These are phyloP conservation scores for Monsonia emarginata DNA, from an alignment of 441 rosid genomes.

Conservation along the genomic window DNA sequence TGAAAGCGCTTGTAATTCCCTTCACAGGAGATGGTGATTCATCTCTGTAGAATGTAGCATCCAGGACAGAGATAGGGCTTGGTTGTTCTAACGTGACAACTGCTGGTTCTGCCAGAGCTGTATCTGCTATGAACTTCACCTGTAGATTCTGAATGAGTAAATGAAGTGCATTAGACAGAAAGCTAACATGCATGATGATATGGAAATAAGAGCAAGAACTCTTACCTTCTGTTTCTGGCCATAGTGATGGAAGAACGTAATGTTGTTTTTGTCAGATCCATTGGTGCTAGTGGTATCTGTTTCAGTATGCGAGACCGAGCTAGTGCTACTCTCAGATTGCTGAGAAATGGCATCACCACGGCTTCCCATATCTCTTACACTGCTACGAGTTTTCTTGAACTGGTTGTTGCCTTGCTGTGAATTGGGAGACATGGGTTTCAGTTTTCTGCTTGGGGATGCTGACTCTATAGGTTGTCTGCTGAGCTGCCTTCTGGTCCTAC, in stretches of 20 bases:
- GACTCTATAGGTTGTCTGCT: slow-evolving; percentile 39
- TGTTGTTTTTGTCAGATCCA: slow-evolving; percentile 29
- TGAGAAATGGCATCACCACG: slow-evolving; percentile 33
- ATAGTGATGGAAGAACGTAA: slow-evolving; percentile 26
- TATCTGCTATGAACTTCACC: slow-evolving; percentile 29
- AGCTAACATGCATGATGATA: slow-evolving; percentile 11
- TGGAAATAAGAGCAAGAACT: slow-evolving; percentile 14
- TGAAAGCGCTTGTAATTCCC: slow-evolving; percentile 49
- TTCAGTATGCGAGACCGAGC: slow-evolving; percentile 45
- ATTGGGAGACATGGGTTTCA: slow-evolving; percentile 27
- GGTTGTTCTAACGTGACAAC: slow-evolving; percentile 62
- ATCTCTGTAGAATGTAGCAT: slow-evolving; percentile 58
- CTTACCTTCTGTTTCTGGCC: slow-evolving; percentile 37
- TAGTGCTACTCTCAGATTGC: slow-evolving; percentile 49
- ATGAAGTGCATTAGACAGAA: slow-evolving; percentile 18
- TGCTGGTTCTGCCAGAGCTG: slow-evolving; percentile 26
- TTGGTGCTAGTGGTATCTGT: slow-evolving; percentile 55
- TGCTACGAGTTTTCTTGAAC: slow-evolving; percentile 38
- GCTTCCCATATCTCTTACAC: slow-evolving; percentile 37
- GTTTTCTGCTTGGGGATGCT: slow-evolving; percentile 34
- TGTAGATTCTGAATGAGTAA: slow-evolving; percentile 39
- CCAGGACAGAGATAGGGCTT: slow-evolving; percentile 90
- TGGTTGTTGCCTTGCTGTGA: slow-evolving; percentile 39
- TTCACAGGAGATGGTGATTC: slow-evolving; percentile 78
- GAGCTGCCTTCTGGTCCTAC: slow-evolving; percentile 35